Evolutionary conservation across 768 basidiomycete genomes (phyloP).

Genomic region (Imleria badia): DNA sequence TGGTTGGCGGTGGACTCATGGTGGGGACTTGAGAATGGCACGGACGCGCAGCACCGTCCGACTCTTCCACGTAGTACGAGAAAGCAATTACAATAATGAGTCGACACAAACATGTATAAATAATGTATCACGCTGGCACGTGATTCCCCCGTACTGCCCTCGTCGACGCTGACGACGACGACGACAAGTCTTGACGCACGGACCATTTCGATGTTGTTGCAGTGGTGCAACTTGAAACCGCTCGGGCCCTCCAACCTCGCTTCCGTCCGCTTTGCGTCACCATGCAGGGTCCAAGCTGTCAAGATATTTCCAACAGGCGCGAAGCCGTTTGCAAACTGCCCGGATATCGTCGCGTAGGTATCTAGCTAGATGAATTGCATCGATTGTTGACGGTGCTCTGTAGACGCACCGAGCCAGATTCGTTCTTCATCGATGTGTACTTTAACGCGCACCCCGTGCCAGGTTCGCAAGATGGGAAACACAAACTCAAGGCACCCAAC

Average conservation of each 20-base stretch:
- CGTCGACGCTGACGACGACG: not conserved
- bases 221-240: conserved; percentile 67
- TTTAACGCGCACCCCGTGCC: conserved; percentile 66
- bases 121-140: conserved; percentile 3
- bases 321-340: conserved; percentile 58
- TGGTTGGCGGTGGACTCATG: conserved; percentile 55
- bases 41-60: not conserved
- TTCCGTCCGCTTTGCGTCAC: conserved; percentile 68
- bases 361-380: not conserved
- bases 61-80: too few species aligned
- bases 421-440: conserved; percentile 73
- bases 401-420: conserved; percentile 69
- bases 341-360: conserved; percentile 63
- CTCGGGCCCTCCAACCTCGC: conserved; percentile 57
- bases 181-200: not conserved
- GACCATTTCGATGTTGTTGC: conserved; percentile 47
- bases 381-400: not conserved
- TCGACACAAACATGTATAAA: conserved; percentile 21
- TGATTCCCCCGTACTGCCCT: conserved; percentile 11
- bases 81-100: not conserved
- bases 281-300: conserved; percentile 66
- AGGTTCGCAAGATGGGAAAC: conserved; percentile 44
- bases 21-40: not conserved
- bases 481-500: conserved; percentile 66
- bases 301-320: conserved; percentile 68